Percentiles rank a stretch among this genome's conserved stretches.
These are phyloP conservation scores for Botryotinia convoluta DNA, from an alignment of 2,329 filamentous ascomycete genomes.

Conservation along the genomic window DNA sequence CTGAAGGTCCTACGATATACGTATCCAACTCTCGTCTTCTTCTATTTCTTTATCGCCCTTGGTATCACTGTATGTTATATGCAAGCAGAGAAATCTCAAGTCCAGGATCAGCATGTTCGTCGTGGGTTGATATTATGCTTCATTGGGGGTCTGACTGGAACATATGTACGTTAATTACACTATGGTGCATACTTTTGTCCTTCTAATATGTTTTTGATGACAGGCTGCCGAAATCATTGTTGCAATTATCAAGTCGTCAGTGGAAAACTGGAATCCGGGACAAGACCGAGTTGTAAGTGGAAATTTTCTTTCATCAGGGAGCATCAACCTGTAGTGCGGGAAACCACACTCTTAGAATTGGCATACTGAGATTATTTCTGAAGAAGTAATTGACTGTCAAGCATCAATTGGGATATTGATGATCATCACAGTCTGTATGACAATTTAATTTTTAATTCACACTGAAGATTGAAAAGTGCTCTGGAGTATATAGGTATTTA, in stretches of 20 bases:
- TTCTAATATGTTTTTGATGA: slow-evolving; percentile 37
- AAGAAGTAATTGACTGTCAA: background rate
- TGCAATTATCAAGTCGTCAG: slow-evolving; percentile 30
- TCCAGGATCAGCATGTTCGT: slow-evolving; percentile 41
- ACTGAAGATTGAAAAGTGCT: background rate
- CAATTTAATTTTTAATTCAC: background rate
- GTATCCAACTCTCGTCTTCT: slow-evolving; percentile 55
- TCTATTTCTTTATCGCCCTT: slow-evolving; percentile 55
- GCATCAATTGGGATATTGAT: background rate
- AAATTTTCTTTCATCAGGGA: background rate
- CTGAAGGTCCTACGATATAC: slow-evolving; percentile 51
- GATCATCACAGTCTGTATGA: background rate
- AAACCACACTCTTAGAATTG: too few species aligned
- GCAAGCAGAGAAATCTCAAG: slow-evolving; percentile 45
- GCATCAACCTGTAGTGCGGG: background rate
- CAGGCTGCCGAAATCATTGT: slow-evolving; percentile 37
- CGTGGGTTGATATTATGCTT: slow-evolving; percentile 45
- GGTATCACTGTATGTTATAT: slow-evolving; percentile 53
- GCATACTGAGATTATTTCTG: background rate
- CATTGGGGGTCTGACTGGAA: slow-evolving; percentile 38
- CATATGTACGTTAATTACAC: slow-evolving; percentile 41
- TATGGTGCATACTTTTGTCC: background rate
- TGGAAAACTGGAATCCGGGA: slow-evolving; percentile 29
- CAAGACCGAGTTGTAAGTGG: slow-evolving; percentile 37
- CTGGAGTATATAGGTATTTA: background rate